Conservation (phyloP, 2,329 filamentous ascomycete genomes). For the Fusarium sp. region DNA sequence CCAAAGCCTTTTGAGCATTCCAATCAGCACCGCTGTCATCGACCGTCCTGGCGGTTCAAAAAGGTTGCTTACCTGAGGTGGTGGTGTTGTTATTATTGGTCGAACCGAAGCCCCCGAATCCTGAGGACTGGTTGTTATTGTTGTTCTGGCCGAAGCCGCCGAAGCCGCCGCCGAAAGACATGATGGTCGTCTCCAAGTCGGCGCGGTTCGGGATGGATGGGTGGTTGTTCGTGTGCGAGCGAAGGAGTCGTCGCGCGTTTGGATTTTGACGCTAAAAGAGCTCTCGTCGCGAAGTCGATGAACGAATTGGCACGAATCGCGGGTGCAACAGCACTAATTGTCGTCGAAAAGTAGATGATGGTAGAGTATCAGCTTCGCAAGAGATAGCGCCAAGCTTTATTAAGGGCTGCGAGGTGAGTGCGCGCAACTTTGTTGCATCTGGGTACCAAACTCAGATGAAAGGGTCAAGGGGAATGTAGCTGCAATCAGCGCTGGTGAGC, state of each 20-base stretch:
- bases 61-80: constrained; percentile 62
- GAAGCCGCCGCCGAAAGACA: constrained; percentile 65
- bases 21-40: constrained; percentile 39
- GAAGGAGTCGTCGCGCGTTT: constrained; percentile 35
- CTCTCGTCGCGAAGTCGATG: constrained; percentile 32
- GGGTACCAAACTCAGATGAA: constrained; percentile 1
- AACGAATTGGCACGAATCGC: constrained; percentile 23
- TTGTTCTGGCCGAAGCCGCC: constrained; percentile 68
- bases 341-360: constrained; percentile 5
- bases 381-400: constrained; percentile 22
- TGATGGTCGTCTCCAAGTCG: constrained; percentile 49
- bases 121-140: constrained; percentile 53
- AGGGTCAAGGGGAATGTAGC: constrained; percentile 24
- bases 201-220: constrained; percentile 34
- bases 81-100: constrained; percentile 53
- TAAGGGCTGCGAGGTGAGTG: constrained; percentile 12
- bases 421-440: constrained; percentile 23
- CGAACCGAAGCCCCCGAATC: constrained; percentile 69
- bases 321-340: background rate
- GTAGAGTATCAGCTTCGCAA: background rate
- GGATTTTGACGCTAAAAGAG: constrained; percentile 29
- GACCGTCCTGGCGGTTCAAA: constrained; percentile 24
- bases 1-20: constrained; percentile 49
- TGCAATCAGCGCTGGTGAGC: constrained; percentile 19
- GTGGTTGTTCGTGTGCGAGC: constrained; percentile 28